Percentiles rank a stretch among this genome's conserved stretches.
Conservation (phyloP, 257 asterid genomes). For the Solanum ossicruentum region DNA sequence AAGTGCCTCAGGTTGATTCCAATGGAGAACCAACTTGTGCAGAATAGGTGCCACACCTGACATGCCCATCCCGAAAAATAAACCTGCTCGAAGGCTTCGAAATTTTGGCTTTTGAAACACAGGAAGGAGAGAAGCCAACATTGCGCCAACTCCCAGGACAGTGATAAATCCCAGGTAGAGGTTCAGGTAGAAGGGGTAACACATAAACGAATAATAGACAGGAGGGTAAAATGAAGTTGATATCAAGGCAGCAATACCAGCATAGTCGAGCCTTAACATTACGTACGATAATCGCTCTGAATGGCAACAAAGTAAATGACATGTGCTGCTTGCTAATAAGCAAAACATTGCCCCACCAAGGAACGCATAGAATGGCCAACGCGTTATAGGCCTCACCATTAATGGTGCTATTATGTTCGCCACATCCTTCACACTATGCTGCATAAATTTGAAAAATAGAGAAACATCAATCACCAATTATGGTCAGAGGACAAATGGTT, state of each 20-base stretch:
- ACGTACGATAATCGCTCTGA: conserved; percentile 69
- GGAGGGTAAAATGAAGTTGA: conserved; percentile 93
- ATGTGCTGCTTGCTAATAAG: conserved; percentile 74
- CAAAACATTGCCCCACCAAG: conserved; percentile 98
- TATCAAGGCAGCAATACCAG: conserved; percentile 84
- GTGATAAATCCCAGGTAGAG: conserved; percentile 87
- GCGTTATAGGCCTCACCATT: conserved; percentile 59
- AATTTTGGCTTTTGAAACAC: conserved; percentile 71
- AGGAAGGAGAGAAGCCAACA: conserved; percentile 70
- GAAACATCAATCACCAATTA: not conserved
- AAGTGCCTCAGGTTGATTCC: conserved; percentile 84
- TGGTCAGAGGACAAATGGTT: not conserved
- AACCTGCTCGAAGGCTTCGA: conserved; percentile 57
- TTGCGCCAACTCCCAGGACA: conserved; percentile 55
- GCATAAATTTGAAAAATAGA: conserved; percentile 4
- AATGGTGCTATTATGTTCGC: conserved; percentile 68
- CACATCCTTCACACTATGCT: conserved; percentile 60
- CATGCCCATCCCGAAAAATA: conserved; percentile 85
- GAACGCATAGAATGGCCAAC: conserved; percentile 95
- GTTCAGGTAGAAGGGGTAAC: conserved; percentile 69
- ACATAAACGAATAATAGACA: conserved; percentile 89
- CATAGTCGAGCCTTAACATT: conserved; percentile 88
- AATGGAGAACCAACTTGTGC: conserved; percentile 67
- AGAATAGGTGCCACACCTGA: conserved; percentile 77
- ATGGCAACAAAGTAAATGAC: conserved; percentile 88